A percentile compares a stretch with the other conserved stretches of the same genome.
phyloP scores from a whole-genome alignment of 768 basidiomycete genomes.

The Leucocoprinus sp. region DNA sequence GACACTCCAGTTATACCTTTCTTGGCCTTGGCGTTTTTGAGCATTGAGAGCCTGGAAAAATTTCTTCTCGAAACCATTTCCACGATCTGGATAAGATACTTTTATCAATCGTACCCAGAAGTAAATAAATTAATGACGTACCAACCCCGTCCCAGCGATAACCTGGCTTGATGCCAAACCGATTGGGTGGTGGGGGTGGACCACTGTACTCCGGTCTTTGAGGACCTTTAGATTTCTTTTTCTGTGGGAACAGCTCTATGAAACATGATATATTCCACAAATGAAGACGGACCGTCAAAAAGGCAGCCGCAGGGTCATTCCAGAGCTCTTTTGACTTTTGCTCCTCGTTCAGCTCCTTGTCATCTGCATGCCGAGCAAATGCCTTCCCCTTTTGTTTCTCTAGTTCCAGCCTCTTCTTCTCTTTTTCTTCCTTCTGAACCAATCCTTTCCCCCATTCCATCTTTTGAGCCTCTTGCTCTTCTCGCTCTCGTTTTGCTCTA shows the following conservation, averaged over 20 bases:
- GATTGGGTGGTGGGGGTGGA: constrained; percentile 86
- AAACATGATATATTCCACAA: neutral
- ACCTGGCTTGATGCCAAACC: constrained; percentile 92
- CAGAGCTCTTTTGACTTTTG: constrained; percentile 74
- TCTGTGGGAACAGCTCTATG: constrained; percentile 31
- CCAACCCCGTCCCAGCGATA: constrained; percentile 99
- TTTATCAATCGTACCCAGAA: neutral
- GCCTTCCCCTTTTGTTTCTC: constrained; percentile 58
- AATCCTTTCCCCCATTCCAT: constrained; percentile 99
- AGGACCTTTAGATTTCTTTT: constrained; percentile 67
- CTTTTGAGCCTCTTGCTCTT: constrained; percentile 83
- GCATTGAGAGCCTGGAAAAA: constrained; percentile 80
- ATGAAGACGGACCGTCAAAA: constrained; percentile 62
- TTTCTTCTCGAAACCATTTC: constrained; percentile 93
- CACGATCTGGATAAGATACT: constrained; percentile 53
- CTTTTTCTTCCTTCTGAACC: constrained; percentile 77
- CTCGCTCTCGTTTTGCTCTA: constrained; percentile 65
- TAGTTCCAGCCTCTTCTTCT: constrained; percentile 54
- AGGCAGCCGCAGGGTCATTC: constrained; percentile 98
- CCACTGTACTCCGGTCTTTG: constrained; percentile 80
- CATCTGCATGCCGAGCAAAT: constrained; percentile 77
- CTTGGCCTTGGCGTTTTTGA: constrained; percentile 55
- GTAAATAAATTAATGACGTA: constrained; percentile 26
- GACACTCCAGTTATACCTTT: constrained; percentile 80
- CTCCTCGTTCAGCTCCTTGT: constrained; percentile 79